Conservation (phyloP, 148 eudicot genomes). For the Rhododendron kiyosumense region DNA sequence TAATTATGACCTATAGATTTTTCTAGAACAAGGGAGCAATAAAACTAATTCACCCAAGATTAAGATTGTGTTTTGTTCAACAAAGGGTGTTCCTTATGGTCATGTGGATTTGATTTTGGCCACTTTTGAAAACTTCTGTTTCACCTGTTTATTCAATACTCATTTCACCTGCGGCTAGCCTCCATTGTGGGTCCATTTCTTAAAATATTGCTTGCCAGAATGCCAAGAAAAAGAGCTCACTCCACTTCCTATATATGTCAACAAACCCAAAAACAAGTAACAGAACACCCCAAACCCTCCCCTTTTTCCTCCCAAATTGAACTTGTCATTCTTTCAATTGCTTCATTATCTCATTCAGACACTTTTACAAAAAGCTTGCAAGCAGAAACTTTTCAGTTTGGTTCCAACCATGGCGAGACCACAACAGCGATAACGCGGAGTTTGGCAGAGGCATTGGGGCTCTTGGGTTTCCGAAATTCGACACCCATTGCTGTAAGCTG, state of each 20-base stretch:
- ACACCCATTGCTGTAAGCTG: conserved; percentile 56
- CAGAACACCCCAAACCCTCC: background rate
- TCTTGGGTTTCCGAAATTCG: conserved; percentile 79
- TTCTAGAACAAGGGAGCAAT: background rate
- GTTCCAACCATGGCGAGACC: conserved; percentile 38
- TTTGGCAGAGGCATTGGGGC: conserved; percentile 67
- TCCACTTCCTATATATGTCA: background rate
- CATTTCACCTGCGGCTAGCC: background rate
- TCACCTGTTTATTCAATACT: background rate
- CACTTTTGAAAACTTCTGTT: background rate
- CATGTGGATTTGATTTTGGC: background rate
- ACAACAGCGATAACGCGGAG: conserved; percentile 50
- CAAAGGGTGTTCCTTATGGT: background rate
- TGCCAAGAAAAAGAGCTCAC: background rate
- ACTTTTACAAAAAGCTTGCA: background rate
- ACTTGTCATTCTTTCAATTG: background rate
- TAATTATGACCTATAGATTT: background rate
- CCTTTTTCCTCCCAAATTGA: background rate
- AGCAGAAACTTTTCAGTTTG: background rate
- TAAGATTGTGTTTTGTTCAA: background rate
- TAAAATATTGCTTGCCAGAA: background rate
- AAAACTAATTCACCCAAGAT: background rate
- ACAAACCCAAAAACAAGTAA: background rate
- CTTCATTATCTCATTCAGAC: background rate
- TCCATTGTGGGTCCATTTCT: background rate